Percentiles rank a stretch among this genome's conserved stretches.
Conservation (phyloP, 352 stramenopile genomes). For the Albugo laibachii region DNA sequence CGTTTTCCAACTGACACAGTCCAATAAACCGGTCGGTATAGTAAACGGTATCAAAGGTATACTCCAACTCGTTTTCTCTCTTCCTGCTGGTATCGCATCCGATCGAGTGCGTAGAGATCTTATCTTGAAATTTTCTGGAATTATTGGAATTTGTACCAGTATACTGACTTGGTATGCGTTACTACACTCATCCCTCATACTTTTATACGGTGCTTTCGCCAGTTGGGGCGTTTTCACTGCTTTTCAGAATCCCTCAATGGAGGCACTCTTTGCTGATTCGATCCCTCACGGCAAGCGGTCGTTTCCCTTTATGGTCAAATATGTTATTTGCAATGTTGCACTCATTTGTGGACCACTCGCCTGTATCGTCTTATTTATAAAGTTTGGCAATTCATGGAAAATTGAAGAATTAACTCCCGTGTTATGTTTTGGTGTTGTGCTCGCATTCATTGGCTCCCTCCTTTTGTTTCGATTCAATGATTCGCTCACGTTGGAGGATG, state of each 20-base stretch:
- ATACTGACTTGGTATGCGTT: constrained; percentile 39
- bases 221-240: constrained; percentile 48
- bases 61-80: constrained; percentile 47
- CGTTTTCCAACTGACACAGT: constrained; percentile 49
- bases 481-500: constrained; percentile 10
- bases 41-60: constrained; percentile 72
- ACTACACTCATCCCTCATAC: constrained; percentile 16
- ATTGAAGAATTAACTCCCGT: constrained; percentile 28
- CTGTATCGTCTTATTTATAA: constrained; percentile 36
- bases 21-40: constrained; percentile 56
- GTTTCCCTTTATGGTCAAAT: constrained; percentile 67
- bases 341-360: constrained; percentile 32
- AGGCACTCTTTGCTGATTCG: constrained; percentile 55
- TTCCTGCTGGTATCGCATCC: constrained; percentile 45
- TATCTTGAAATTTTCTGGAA: constrained; percentile 36
- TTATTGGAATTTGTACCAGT: constrained; percentile 21
- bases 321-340: constrained; percentile 52
- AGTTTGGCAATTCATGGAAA: constrained; percentile 42
- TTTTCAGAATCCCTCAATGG: constrained; percentile 43
- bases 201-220: constrained; percentile 40
- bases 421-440: constrained; percentile 30
- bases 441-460: constrained; percentile 22
- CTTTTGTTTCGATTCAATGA: constrained; percentile 47
- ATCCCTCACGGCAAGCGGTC: constrained; percentile 42
- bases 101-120: constrained; percentile 44